A percentile compares a stretch with the other conserved stretches of the same genome.
These are phyloP conservation scores for Alternaria angustiovoidea DNA, from an alignment of 2,329 filamentous ascomycete species.

Conservation along the genomic window DNA sequence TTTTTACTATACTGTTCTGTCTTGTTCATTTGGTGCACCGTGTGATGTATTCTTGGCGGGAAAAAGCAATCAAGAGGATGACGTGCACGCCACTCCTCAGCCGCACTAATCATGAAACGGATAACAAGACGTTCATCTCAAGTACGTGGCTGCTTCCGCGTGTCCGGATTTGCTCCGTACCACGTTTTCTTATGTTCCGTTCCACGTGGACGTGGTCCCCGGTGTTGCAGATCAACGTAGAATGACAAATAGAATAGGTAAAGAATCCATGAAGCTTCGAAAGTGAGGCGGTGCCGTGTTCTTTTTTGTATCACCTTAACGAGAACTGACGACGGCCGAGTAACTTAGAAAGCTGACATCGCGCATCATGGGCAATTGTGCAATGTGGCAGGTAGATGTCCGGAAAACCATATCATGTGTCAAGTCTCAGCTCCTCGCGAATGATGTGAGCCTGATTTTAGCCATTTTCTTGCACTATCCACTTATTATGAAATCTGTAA, in stretches of 20 bases:
- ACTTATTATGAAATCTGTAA: not conserved
- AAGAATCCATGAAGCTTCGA: not conserved
- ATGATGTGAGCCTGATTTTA: not conserved
- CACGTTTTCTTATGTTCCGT: slow-evolving; percentile 7
- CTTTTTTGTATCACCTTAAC: slow-evolving; percentile 2
- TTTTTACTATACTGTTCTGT: not conserved
- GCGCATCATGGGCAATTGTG: not conserved
- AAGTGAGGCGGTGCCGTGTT: not conserved
- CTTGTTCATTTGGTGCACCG: not conserved
- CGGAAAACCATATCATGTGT: not conserved
- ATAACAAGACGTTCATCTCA: not conserved
- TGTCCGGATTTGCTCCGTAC: not conserved
- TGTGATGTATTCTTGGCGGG: not conserved
- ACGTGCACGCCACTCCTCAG: not conserved
- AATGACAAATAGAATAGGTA: slow-evolving; percentile 5
- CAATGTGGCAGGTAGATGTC: not conserved
- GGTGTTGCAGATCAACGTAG: not conserved
- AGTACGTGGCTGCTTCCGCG: not conserved
- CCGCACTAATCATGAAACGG: not conserved
- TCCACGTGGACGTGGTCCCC: not conserved
- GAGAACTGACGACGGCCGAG: not conserved
- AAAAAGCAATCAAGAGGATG: not conserved
- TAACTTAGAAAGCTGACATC: not conserved
- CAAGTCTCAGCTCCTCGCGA: not conserved
- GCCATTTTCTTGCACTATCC: not conserved